Evolutionary conservation across 495 filamentous ascomycete genomes (phyloP).

Genomic region (Penicillium verhagenii): DNA sequence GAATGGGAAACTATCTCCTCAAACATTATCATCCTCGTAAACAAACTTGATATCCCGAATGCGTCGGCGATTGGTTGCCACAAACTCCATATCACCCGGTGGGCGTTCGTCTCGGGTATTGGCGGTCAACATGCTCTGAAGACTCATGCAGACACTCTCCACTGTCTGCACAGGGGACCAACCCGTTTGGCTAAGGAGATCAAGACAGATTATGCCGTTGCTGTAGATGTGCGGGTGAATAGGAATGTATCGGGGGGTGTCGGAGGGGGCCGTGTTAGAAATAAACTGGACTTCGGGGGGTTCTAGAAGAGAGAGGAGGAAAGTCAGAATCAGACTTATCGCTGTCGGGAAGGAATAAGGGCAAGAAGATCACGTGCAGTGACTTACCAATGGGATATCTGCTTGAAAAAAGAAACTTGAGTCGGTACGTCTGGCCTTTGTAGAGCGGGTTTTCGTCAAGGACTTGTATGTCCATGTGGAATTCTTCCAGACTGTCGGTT

Average conservation of each 20-base stretch:
- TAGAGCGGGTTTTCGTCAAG: constrained; percentile 93
- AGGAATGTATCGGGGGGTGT: constrained; percentile 68
- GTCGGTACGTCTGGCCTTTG: constrained; percentile 70
- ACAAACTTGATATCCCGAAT: constrained; percentile 85
- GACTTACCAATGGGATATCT: constrained; percentile 85
- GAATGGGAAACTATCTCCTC: constrained; percentile 16
- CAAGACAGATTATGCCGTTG: constrained; percentile 97
- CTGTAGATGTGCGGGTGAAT: constrained; percentile 98
- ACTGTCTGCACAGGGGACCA: constrained; percentile 98
- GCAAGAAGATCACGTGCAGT: not conserved
- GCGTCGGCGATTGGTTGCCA: constrained; percentile 69
- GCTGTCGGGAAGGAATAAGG: not conserved
- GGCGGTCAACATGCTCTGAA: constrained; percentile 96
- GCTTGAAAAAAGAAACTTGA: constrained; percentile 80
- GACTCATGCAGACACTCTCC: constrained; percentile 94
- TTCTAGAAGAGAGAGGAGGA: constrained; percentile 47
- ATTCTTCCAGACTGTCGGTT: constrained; percentile 81
- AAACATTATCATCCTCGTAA: constrained; percentile 84
- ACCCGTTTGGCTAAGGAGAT: constrained; percentile 81
- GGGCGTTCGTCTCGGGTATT: constrained; percentile 88
- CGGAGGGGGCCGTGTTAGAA: constrained; percentile 41
- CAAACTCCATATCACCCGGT: constrained; percentile 82
- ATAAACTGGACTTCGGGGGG: constrained; percentile 92
- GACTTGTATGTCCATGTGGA: constrained; percentile 90
- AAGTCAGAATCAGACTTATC: not conserved